These are phyloP conservation scores for Sugiyamaella japonica DNA, from an alignment of 1,139 yeast species.

Conservation along the genomic window DNA sequence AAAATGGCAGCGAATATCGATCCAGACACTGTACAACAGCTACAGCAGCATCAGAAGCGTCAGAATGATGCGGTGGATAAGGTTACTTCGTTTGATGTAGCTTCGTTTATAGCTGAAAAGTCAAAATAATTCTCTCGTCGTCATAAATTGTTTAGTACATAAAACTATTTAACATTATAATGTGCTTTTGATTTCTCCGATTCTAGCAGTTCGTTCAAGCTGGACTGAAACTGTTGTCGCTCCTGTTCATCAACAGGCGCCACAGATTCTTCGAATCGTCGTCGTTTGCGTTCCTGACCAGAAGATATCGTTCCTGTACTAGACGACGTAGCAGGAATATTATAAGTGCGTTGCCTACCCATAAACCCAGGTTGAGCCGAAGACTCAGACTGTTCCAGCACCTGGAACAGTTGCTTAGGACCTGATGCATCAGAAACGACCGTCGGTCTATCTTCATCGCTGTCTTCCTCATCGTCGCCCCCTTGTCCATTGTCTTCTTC, in stretches of 20 bases:
- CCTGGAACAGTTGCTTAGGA: conserved; percentile 43
- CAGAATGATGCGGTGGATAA: conserved; percentile 28
- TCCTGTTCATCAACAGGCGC: background rate
- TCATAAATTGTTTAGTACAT: background rate
- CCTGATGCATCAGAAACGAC: conserved; percentile 5
- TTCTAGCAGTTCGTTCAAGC: conserved; percentile 6
- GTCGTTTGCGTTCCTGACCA: conserved; percentile 23
- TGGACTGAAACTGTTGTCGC: conserved; percentile 12
- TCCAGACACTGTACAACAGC: conserved; percentile 39
- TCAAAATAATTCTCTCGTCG: background rate
- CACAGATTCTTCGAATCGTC: conserved; percentile 22
- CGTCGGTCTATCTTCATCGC: conserved; percentile 11
- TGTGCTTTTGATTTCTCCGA: conserved; percentile 14
- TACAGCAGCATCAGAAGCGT: conserved; percentile 32
- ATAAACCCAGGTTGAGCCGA: conserved; percentile 29
- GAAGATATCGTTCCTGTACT: background rate
- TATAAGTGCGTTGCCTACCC: conserved; percentile 30
- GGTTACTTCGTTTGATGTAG: conserved; percentile 36
- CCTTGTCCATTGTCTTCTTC: background rate
- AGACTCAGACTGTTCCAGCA: conserved; percentile 42
- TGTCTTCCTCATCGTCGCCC: background rate
- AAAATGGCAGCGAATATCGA: conserved; percentile 38
- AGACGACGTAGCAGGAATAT: conserved; percentile 25
- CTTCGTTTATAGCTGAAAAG: conserved; percentile 31
- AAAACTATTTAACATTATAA: background rate